Conservation (phyloP, 805 yeast genomes). For the Metschnikowia bowlesiae region DNA sequence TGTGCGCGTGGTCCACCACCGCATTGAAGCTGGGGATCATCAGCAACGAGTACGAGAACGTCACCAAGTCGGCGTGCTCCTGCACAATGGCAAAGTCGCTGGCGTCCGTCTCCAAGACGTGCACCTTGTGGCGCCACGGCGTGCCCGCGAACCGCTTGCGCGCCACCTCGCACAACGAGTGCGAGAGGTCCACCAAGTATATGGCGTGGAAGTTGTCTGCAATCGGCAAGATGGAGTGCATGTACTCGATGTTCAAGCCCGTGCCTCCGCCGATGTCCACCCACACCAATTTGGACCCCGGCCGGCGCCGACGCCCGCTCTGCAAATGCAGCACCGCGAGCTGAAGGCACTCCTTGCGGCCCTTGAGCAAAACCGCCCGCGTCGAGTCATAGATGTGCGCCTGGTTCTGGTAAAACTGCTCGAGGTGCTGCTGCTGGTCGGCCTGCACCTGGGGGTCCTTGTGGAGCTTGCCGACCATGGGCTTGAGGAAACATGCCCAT, state of each 20-base stretch:
- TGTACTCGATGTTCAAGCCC: slow-evolving; percentile 74
- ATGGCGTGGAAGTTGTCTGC: slow-evolving; percentile 53
- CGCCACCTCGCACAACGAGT: slow-evolving; percentile 73
- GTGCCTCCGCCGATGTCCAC: slow-evolving; percentile 86
- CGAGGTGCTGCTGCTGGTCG: slow-evolving; percentile 52
- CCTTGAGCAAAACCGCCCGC: slow-evolving; percentile 60
- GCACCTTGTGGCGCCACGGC: slow-evolving; percentile 50
- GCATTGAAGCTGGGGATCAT: slow-evolving; percentile 85
- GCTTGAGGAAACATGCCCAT: slow-evolving; percentile 58
- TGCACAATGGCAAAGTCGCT: slow-evolving; percentile 54
- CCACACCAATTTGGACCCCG: slow-evolving; percentile 51
- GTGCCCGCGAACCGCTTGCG: slow-evolving; percentile 45
- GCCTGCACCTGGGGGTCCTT: slow-evolving; percentile 9
- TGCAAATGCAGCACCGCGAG: slow-evolving; percentile 37
- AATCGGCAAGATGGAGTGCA: slow-evolving; percentile 54
- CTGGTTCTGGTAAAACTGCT: slow-evolving; percentile 69
- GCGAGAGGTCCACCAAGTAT: slow-evolving; percentile 71
- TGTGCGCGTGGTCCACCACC: slow-evolving; percentile 63
- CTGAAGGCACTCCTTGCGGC: slow-evolving; percentile 60
- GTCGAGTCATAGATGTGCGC: slow-evolving; percentile 75
- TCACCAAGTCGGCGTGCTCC: slow-evolving; percentile 60
- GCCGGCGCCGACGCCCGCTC: slow-evolving; percentile 19
- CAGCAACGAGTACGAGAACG: slow-evolving; percentile 76
- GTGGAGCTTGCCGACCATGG: slow-evolving; percentile 34
- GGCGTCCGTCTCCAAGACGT: slow-evolving; percentile 70